Evolutionary conservation across 1,284 basidiomycete genomes (phyloP).

Genomic region (Blastosporella zonata): DNA sequence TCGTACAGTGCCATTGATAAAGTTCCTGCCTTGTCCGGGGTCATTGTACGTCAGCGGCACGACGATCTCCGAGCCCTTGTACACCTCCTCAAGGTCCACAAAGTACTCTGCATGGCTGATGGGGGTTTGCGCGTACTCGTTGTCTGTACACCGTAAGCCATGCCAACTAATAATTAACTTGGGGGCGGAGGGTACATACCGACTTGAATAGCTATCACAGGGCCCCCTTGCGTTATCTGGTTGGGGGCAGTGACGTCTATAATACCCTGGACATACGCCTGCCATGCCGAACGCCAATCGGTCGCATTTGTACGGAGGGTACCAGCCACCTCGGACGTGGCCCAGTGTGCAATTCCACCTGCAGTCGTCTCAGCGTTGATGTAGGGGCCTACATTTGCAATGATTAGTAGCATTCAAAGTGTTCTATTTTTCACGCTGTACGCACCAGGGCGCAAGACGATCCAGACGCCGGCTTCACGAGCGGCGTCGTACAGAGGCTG

Average conservation of each 20-base stretch:
- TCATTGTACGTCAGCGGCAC: constrained; percentile 63
- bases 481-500: constrained; percentile 65
- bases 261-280: constrained; percentile 64
- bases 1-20: constrained; percentile 63
- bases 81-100: constrained; percentile 45
- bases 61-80: constrained; percentile 29
- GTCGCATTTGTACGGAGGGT: constrained; percentile 66
- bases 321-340: constrained; percentile 64
- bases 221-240: constrained; percentile 69
- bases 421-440: neutral
- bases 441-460: constrained; percentile 62
- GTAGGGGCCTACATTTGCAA: constrained; percentile 34
- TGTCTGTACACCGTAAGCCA: constrained; percentile 46
- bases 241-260: constrained; percentile 58
- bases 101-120: constrained; percentile 60
- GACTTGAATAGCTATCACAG: constrained; percentile 75
- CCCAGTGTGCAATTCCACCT: constrained; percentile 79
- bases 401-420: no score
- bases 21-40: constrained; percentile 54
- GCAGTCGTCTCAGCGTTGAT: constrained; percentile 83
- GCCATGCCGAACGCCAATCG: constrained; percentile 69
- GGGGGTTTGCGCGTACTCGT: constrained; percentile 64
- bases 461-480: constrained; percentile 58
- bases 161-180: neutral
- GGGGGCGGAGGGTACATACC: constrained; percentile 38